A percentile compares a stretch with the other conserved stretches of the same genome.
Evolutionary conservation across 2,329 filamentous ascomycete genomes (phyloP).

Genomic region (Microascus cirrosus): DNA sequence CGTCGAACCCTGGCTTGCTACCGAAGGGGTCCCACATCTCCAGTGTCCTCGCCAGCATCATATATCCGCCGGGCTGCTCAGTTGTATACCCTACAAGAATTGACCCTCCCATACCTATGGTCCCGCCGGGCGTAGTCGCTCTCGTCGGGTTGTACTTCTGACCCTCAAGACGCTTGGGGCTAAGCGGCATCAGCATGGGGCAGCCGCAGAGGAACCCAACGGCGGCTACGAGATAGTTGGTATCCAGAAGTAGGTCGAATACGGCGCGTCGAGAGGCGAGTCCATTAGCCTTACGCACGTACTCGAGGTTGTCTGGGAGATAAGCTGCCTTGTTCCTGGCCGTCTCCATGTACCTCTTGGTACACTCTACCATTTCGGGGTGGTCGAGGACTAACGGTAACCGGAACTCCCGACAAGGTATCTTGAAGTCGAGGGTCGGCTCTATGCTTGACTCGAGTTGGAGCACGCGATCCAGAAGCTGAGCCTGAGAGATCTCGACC

Average conservation of each 20-base stretch:
- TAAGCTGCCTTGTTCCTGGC: conserved; percentile 47
- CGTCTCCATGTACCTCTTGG: conserved; percentile 46
- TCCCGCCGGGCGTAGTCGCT: conserved; percentile 18
- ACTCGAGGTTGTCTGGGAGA: conserved; percentile 47
- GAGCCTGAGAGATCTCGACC: not conserved
- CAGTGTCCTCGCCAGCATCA: conserved; percentile 17
- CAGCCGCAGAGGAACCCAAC: conserved; percentile 20
- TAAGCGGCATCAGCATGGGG: conserved; percentile 13
- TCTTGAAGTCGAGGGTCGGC: not conserved
- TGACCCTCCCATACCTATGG: conserved; percentile 20
- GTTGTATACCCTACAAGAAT: conserved; percentile 18
- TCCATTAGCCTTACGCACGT: conserved; percentile 24
- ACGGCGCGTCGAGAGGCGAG: conserved; percentile 18
- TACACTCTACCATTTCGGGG: conserved; percentile 25
- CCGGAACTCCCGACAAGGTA: conserved; percentile 4
- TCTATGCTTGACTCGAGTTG: not conserved
- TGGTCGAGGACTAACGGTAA: conserved; percentile 16
- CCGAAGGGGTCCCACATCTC: conserved; percentile 18
- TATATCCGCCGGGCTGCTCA: conserved; percentile 20
- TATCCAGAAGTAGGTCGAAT: conserved; percentile 11
- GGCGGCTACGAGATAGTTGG: conserved; percentile 8
- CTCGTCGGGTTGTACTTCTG: conserved; percentile 18
- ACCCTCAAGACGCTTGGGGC: conserved; percentile 8
- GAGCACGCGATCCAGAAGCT: not conserved
- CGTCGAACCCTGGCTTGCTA: conserved; percentile 7